phyloP scores from a whole-genome alignment of 2,329 filamentous ascomycete species.

The Trichothecium sympodiale region DNA sequence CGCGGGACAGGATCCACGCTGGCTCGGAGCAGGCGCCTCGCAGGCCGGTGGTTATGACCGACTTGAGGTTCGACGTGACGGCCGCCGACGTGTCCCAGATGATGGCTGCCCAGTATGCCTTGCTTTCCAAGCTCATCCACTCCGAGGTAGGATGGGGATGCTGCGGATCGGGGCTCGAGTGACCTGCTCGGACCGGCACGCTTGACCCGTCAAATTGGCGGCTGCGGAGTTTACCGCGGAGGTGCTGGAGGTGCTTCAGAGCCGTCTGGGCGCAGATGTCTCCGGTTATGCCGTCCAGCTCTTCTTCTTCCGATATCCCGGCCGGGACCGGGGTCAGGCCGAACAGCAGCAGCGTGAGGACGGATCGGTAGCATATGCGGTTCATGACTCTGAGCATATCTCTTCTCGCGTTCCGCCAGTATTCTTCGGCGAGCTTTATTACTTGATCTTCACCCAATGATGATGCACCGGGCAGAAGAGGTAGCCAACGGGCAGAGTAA shows the following conservation, averaged over 20 bases:
- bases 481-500: constrained; percentile 3
- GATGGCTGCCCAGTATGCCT: constrained; percentile 8
- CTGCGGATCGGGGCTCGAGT: too few relatives aligned
- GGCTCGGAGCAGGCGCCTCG: constrained; percentile 8
- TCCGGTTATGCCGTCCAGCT: constrained; percentile 5
- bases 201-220: background rate
- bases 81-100: constrained; percentile 8
- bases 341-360: constrained; percentile 6
- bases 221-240: constrained; percentile 1
- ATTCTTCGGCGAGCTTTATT: constrained; percentile 1
- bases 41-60: constrained; percentile 6
- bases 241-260: constrained; percentile 5
- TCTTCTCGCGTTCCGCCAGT: constrained; percentile 6
- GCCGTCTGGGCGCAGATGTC: constrained; percentile 6
- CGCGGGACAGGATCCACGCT: constrained; percentile 6
- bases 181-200: background rate
- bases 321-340: constrained; percentile 6
- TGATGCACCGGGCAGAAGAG: background rate
- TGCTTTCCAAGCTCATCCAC: constrained; percentile 4
- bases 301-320: constrained; percentile 7
- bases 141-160: background rate
- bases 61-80: constrained; percentile 6
- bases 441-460: background rate
- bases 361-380: constrained; percentile 6
- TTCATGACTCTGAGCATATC: constrained; percentile 9